Conservation (phyloP, 1,139 yeast genomes). For the Pneumocystis sp. region DNA sequence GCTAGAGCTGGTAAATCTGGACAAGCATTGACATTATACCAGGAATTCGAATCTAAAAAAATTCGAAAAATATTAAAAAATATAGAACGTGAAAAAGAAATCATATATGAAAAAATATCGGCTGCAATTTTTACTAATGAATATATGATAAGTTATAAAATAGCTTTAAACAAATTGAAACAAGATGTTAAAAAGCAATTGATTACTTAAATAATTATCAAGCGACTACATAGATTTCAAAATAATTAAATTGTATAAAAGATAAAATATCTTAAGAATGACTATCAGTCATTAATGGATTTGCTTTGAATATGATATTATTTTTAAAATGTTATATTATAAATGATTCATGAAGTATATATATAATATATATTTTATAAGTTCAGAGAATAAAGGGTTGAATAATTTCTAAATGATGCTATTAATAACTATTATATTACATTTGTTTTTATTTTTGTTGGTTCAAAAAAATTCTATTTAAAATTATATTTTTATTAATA, state of each 20-base stretch:
- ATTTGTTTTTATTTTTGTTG: not conserved
- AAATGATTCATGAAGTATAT: not conserved
- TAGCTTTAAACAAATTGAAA: not conserved
- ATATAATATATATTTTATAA: not conserved
- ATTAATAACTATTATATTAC: too few relatives aligned
- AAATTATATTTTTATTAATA: not conserved
- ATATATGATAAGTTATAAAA: not conserved
- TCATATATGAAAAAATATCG: not conserved
- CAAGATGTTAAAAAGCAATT: not conserved
- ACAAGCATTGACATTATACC: constrained; percentile 58
- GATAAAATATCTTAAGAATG: not conserved
- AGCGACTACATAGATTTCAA: not conserved
- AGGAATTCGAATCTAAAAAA: constrained; percentile 32
- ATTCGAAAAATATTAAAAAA: not conserved
- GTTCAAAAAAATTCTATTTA: not conserved
- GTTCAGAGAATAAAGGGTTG: not conserved
- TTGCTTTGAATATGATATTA: not conserved
- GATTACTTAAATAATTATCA: not conserved
- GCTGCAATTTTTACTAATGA: not conserved
- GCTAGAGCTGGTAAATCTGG: constrained; percentile 83
- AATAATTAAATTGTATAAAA: not conserved
- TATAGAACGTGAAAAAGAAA: not conserved
- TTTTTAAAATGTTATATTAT: not conserved
- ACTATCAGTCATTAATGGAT: not conserved
- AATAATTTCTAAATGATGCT: too few relatives aligned